phyloP scores from a whole-genome alignment of 768 basidiomycete genomes.

The Fistulinella prunicolor region DNA sequence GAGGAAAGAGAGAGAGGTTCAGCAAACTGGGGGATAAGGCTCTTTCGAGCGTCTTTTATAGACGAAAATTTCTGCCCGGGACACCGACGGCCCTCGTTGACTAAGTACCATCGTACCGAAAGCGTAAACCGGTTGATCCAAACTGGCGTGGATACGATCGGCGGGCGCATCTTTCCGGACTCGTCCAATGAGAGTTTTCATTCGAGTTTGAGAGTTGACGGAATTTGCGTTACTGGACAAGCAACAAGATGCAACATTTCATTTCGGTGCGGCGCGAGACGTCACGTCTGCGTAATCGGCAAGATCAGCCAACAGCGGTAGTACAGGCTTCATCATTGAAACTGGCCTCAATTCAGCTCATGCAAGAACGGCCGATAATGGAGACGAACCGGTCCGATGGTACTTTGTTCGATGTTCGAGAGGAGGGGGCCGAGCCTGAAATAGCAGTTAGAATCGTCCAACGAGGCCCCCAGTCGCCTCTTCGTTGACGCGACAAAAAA shows the following conservation, averaged over 20 bases:
- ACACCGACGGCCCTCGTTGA: too few relatives aligned
- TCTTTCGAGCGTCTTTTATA: conserved; percentile 23
- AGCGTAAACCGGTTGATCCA: conserved; percentile 3
- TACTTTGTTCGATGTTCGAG: background rate
- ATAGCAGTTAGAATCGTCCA: background rate
- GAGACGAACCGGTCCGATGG: conserved; percentile 7
- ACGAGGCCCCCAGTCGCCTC: too few relatives aligned
- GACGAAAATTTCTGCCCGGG: too few relatives aligned
- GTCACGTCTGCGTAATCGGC: conserved; percentile 11
- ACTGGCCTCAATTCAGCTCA: too few relatives aligned
- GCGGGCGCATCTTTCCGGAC: too few relatives aligned
- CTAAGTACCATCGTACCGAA: conserved; percentile 1
- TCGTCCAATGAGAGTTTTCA: too few relatives aligned
- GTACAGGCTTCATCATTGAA: too few relatives aligned
- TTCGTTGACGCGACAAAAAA: background rate
- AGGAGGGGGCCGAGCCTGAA: background rate
- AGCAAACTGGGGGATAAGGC: background rate
- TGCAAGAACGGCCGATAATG: too few relatives aligned
- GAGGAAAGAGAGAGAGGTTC: background rate
- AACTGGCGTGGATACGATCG: background rate
- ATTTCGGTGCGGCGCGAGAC: background rate
- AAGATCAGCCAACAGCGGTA: background rate
- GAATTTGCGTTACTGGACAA: background rate
- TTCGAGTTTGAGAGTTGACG: conserved; percentile 6
- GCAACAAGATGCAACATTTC: background rate